Evolutionary conservation across 306 rosid genomes (phyloP), one percentile per base, ranked within the genome.

Genomic region (Benincasa hispida): DNA sequence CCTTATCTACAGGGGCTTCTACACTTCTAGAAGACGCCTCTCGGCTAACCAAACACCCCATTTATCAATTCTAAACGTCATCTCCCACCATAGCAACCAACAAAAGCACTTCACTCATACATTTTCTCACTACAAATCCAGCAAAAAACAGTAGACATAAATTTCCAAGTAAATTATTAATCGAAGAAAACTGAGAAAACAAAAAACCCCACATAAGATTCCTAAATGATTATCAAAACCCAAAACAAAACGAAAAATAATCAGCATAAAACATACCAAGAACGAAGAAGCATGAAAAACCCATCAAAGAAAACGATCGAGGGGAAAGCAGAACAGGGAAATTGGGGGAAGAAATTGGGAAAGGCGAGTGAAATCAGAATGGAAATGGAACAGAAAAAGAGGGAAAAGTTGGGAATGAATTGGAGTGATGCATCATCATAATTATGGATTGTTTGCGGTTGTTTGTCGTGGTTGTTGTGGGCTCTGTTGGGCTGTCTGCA

Each of bases 41-140:
- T 24, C 88, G 84, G 83, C 91, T 75, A 74, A 86, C 75, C 74
- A 87, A 82, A 80, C 94, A 89, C 86, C 94, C 91, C 94, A 89
- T 89, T 81, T 75, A 84, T 81, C 50, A 25, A 85, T 84, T 60
- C 88, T 84, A 86, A 72, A 76, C 79, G 68, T 78, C 76, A 78
- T 78, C 45, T 53, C 53, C 30, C 75, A 35, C 62, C 76, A 78
- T 78, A 39, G 66, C 60, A 35, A 47, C 69, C 56, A 39, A 41
- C 70, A 45, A 41, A 75, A 75, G 30, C 68, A 35, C 35, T 59
- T 75, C 54, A 42, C 19, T 69, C 24, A n/a, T 18, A 10, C 15
- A 28, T 48, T 72, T 48, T 17, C n/a, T 72, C 76, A 72, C 76
- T 72, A 72, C 76, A 72, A 72, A 45, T 48, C 76, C 24, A 74